Base-by-base conservation (phyloP, 768 basidiomycete species). In the Tricholoma hemisulphureum region DNA sequence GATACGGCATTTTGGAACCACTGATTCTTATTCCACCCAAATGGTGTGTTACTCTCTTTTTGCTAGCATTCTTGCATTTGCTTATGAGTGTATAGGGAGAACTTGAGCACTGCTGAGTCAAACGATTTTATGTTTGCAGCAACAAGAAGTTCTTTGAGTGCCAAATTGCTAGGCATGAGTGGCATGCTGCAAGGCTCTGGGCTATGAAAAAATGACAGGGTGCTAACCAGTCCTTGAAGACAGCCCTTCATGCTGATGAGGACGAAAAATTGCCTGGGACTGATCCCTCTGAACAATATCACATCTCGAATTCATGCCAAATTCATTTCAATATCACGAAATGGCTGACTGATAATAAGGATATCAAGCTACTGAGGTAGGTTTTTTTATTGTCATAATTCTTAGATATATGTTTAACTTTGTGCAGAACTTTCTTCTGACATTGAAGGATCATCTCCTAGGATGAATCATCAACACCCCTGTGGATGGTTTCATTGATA, bases 11-110 rank as follows among this genome's bases (percentile, higher is more conserved):
- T 68, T 59, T 18, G 71, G 75, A 0, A 74, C 68, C 0, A 71
- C 70, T 6, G 72, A 77, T 50, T 73, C 68, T 1, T 75, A 70
- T 41, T 71, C 71, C 0, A 76, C 71, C 1, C 70, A 74, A n/a
- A 53, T 59, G 18, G 72, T n/a, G n/a, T n/a, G n/a, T n/a, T 76
- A 51, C 31, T 63, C 53, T 32, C 11, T 50, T 28, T 16, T 50
- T 50, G 28, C 6, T 7, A 39, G 2, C 18, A 50, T 20, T 28
- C 2, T 5, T n/a, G 28, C 31, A 28, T 29, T 16, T 29, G n/a
- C 32, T 50, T 50, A 32, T n/a, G 6, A 14, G 16, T 21, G 18
- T 29, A 18, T 29, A 51, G 29, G 50, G 50, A 7, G n/a, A 51
- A 51, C 31, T 14, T 6, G 31, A 29, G 10, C 50, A 51, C 16